Conservation (phyloP, 108 stramenopile genomes). For the Cyclotella baltica region DNA sequence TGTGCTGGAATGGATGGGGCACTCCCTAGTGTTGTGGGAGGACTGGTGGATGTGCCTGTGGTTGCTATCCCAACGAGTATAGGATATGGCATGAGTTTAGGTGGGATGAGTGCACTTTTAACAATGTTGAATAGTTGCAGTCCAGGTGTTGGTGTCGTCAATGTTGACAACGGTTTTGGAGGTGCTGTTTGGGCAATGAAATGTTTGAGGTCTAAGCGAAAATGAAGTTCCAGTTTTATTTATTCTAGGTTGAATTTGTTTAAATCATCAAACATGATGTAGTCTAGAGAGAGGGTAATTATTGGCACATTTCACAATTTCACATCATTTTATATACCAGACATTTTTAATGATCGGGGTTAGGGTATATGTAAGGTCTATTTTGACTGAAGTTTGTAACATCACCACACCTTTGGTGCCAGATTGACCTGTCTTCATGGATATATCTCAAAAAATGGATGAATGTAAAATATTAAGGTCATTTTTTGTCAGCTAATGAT, state of each 20-base stretch:
- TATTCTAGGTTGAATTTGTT: not conserved
- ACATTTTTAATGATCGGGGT: no score
- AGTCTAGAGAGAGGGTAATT: no score
- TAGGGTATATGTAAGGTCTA: no score
- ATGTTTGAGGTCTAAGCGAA: constrained; percentile 45
- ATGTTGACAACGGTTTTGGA: constrained; percentile 98
- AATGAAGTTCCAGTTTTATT: not conserved
- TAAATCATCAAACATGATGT: no score
- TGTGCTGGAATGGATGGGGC: constrained; percentile 97
- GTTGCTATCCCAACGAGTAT: constrained; percentile 95
- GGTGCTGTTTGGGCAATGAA: constrained; percentile 95
- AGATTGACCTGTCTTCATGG: no score
- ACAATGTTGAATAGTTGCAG: constrained; percentile 97
- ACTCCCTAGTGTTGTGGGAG: constrained; percentile 94
- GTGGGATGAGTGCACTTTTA: constrained; percentile 91
- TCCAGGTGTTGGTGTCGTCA: constrained; percentile 95
- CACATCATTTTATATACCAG: no score
- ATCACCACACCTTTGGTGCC: no score
- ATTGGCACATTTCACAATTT: no score
- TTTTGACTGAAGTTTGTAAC: no score
- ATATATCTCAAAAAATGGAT: no score
- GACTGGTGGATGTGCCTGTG: constrained; percentile 91
- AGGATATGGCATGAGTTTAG: constrained; percentile 94
- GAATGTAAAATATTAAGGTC: no score
- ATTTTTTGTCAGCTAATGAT: no score